Base-by-base conservation (phyloP, 352 stramenopile species). In the Phytophthora brassicae region DNA sequence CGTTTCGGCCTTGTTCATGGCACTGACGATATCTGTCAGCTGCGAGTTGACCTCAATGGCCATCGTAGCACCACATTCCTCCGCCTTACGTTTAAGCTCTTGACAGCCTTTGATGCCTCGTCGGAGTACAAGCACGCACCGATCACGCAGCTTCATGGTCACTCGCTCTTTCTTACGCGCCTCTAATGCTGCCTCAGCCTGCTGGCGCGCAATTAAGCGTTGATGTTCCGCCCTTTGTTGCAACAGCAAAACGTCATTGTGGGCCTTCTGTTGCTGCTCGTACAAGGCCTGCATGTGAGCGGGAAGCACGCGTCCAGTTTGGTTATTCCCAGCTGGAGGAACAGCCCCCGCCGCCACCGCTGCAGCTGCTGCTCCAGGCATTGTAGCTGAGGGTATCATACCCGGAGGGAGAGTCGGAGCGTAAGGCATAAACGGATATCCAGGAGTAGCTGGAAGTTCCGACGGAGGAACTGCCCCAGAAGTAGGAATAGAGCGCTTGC, bases 11-110 rank as follows among this genome's bases (percentile, higher is more conserved):
- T 57, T 53, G 41, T 58, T 81, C 79, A 92, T 87, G 0, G 68
- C 79, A 50, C 81, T 91, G 31, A 95, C 78, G 45, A 95, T 82
- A 47, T 95, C 86, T 0, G 84, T 95, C 26, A 88, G 63, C 51
- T 89, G 78, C 2, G 82, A 72, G 42, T 85, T 90, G 0, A 95
- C 71, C 55, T 95, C 84, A 29, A 95, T 92, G 38, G 80, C 83
- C 39, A 95, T 60, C 6, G 66, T 84, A 13, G 81, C 81, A 28
- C 79, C 83, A 47, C 76, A 90, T 16, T 66, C 63, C 36, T 89
- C 65, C 0, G 86, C 86, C 17, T 74, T 64, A 2, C 68, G 63
- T 55, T 90, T 92, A 2, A 95, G 64, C 0, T 89, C 80, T 56
- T 92, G 82, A 24, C 76, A 87, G 2, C 79, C 81, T 12, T 77